Percentiles rank a stretch among this genome's conserved stretches.
These are phyloP conservation scores for Lachnellula arida DNA, from an alignment of 2,329 filamentous ascomycete species.

Conservation along the genomic window DNA sequence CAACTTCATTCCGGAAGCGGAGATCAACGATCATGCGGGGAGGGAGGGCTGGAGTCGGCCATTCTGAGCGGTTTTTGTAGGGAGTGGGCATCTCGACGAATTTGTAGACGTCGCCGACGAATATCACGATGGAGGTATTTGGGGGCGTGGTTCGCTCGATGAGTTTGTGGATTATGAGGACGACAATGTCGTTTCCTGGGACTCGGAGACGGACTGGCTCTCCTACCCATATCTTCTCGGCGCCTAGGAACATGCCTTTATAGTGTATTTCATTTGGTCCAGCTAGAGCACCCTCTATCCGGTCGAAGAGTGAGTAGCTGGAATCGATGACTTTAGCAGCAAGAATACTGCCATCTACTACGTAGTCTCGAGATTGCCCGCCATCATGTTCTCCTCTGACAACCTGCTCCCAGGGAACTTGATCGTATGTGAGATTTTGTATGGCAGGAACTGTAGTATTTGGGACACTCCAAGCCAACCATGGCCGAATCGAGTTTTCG, in stretches of 20 bases:
- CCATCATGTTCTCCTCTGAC: slow-evolving; percentile 36
- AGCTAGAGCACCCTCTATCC: slow-evolving; percentile 36
- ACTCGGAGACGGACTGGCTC: slow-evolving; percentile 49
- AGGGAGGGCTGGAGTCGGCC: slow-evolving; percentile 42
- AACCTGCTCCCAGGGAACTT: slow-evolving; percentile 46
- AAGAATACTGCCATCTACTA: slow-evolving; percentile 54
- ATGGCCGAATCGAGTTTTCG: slow-evolving; percentile 45
- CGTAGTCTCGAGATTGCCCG: slow-evolving; percentile 41
- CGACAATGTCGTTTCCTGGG: slow-evolving; percentile 39
- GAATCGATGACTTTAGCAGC: slow-evolving; percentile 51
- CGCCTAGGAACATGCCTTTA: slow-evolving; percentile 51
- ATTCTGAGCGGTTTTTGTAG: slow-evolving; percentile 32
- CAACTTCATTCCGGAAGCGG: slow-evolving; percentile 44
- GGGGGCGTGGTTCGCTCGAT: slow-evolving; percentile 26
- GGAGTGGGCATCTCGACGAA: slow-evolving; percentile 38
- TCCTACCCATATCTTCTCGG: slow-evolving; percentile 56
- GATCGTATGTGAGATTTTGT: slow-evolving; percentile 40
- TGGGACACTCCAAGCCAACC: slow-evolving; percentile 54
- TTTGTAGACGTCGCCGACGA: slow-evolving; percentile 49
- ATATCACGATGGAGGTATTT: slow-evolving; percentile 33
- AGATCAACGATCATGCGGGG: slow-evolving; percentile 37
- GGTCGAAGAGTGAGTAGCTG: slow-evolving; percentile 49
- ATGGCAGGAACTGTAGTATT: slow-evolving; percentile 42
- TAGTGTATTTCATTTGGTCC: slow-evolving; percentile 41
- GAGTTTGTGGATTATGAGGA: slow-evolving; percentile 40